phyloP scores from a whole-genome alignment of 441 rosid species.

The Flueggea neowawraea region DNA sequence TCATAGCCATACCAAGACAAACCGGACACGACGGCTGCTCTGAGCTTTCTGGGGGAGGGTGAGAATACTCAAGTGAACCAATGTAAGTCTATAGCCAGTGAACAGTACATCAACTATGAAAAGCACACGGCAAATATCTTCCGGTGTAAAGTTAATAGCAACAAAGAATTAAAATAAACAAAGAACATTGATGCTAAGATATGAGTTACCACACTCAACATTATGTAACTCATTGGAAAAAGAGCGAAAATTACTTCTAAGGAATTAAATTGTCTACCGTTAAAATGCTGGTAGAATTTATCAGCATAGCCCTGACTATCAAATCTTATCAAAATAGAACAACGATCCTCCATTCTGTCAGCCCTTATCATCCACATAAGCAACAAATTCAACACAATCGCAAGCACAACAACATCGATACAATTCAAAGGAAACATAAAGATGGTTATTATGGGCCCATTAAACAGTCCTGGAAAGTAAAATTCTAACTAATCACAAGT shows the following conservation, averaged over 20 bases:
- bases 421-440: too few species aligned
- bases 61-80: constrained; percentile 60
- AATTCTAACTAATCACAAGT: too few species aligned
- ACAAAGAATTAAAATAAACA: not conserved
- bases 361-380: constrained; percentile 48
- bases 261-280: constrained; percentile 76
- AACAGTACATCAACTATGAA: constrained; percentile 76
- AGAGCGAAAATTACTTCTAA: constrained; percentile 55
- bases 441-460: too few species aligned
- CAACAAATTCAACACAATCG: constrained; percentile 1
- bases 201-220: not conserved
- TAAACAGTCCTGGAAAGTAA: too few species aligned
- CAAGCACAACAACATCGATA: too few species aligned
- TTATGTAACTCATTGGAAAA: not conserved
- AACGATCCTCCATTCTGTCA: constrained; percentile 75
- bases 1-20: constrained; percentile 63
- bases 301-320: constrained; percentile 80
- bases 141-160: constrained; percentile 33
- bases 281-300: constrained; percentile 71
- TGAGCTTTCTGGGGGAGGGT: constrained; percentile 49
- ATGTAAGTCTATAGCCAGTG: constrained; percentile 78
- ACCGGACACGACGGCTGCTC: constrained; percentile 90
- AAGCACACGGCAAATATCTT: constrained; percentile 57
- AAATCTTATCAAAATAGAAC: constrained; percentile 74
- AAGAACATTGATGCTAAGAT: not conserved